Base-by-base conservation (phyloP, 768 basidiomycete species). In the Hemileccinum rubropunctum region DNA sequence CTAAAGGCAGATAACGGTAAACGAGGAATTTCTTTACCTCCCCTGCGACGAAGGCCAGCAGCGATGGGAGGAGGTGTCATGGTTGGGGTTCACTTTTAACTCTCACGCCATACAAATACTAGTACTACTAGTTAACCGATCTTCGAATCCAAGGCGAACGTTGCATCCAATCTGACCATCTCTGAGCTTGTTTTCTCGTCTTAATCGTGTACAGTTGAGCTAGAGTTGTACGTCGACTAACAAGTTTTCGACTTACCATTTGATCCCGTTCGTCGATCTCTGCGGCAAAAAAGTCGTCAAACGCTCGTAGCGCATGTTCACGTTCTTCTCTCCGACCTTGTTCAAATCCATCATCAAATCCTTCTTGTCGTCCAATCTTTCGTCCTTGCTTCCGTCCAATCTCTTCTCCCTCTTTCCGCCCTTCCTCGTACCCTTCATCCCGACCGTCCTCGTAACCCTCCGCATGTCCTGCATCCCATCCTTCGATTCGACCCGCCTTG, bases 1-100 rank as follows among this genome's bases (percentile, higher is more conserved):
- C 75, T 79, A 65, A 92, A 92, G 0, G 82, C 90, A 11, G 88
- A 89, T 21, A 83, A 65, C 0, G 89, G 88, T 12, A 93, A 80
- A 40, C 76, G 78, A 8, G 90, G 91, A 5, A 83, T 79, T 18
- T 79, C 72, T 63, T 82, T 88, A 21, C 76, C 80, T 63, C 79
- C 80, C 63, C 79, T 88, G 60, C 84, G 82, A 56, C 83, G 79
- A 12, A 68, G 58, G n/a, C 69, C 56, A 14, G 69, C 56, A 14
- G 69, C 68, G 48, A 42, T 42, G 47, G 26, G 35, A 3, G 35
- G 45, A 12, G 23, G 23, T 6, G 23, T 23, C 46, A 39, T 51
- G 48, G 18, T 50, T 8, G 28, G 42, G 23, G 21, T 39, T n/a
- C 6, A 23, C 23, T 23, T 23, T 23, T 23, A 18, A 30, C 3